Evolutionary conservation across 2,329 filamentous ascomycete genomes (phyloP), one percentile per base, ranked within the genome.

Genomic region (Alternaria ethzedia): DNA sequence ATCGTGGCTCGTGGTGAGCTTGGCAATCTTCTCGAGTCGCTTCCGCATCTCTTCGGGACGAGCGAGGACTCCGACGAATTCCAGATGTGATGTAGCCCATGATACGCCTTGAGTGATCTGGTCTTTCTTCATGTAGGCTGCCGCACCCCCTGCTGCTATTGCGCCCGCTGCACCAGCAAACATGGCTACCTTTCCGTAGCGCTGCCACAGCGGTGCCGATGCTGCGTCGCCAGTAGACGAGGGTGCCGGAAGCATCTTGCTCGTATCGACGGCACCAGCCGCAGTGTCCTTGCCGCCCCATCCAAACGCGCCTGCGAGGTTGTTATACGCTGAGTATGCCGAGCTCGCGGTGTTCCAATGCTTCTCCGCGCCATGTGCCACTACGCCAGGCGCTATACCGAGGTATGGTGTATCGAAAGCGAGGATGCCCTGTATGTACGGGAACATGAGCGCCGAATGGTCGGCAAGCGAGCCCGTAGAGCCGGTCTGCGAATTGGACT

Each of bases 391-490:
- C 21, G 90, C 88, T 68, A 94, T 93, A 61, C 92, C 91, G 2
- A 96, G 86, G 78, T 92, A 99, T 1, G 96, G 96, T 1, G 96
- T 99, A 81, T 98, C 95, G 78, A 97, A 97, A 54, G 94, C 93
- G 51, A 98, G 86, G 25, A 98, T 88, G 69, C 92, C 95, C 80
- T 95, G 91, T 68, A 98, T 89, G 79, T 94, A 95, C 2, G 95
- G 95, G 78, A 98, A 98, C 91, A 97, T 95, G 78, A 97, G 88
- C 30, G 82, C 81, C 73, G 87, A 90, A 63, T 88, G 82, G 10
- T 78, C 73, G 1, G 71, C 65, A 25, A 78, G 76, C 17, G 78
- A 76, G 9, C 72, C 69, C 9, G 73, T 72, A 23, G 78, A 77
- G 17, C 61, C 63, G 13, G 75, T 70, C 11, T 71, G 68, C 57